Evolutionary conservation across 768 basidiomycete genomes (phyloP).

Genomic region (Hypholoma fasciculare): DNA sequence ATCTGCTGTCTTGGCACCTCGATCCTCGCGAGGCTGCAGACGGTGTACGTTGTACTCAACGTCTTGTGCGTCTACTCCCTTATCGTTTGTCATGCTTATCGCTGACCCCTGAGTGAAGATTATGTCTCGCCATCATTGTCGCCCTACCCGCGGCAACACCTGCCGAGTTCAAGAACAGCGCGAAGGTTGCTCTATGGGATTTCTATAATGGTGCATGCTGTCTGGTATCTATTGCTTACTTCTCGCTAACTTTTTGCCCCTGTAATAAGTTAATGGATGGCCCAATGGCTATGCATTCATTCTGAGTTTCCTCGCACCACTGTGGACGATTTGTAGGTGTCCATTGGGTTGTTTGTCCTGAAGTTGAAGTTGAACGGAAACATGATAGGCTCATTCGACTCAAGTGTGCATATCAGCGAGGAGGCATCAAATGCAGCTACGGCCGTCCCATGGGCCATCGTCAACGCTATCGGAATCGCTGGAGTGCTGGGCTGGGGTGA

Average conservation of each 20-base stretch:
- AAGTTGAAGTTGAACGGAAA: not conserved
- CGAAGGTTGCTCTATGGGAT: constrained; percentile 60
- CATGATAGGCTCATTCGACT: constrained; percentile 44
- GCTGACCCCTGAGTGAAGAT: constrained; percentile 27
- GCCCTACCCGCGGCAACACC: constrained; percentile 68
- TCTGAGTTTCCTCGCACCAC: constrained; percentile 39
- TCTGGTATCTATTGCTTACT: not conserved
- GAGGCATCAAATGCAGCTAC: constrained; percentile 68
- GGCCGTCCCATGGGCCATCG: constrained; percentile 72
- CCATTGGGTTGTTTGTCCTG: not conserved
- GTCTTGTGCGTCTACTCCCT: constrained; percentile 43
- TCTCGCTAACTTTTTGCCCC: not conserved
- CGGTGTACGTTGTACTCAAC: constrained; percentile 70
- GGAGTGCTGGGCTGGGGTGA: constrained; percentile 62
- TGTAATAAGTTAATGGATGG: constrained; percentile 53
- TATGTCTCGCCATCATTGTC: constrained; percentile 68
- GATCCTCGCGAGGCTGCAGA: constrained; percentile 69
- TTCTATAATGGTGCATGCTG: constrained; percentile 54
- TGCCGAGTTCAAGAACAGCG: constrained; percentile 55
- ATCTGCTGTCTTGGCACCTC: constrained; percentile 69
- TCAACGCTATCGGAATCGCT: constrained; percentile 52
- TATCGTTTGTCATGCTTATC: no score
- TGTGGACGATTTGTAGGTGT: constrained; percentile 41
- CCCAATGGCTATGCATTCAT: constrained; percentile 59
- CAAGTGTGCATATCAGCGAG: constrained; percentile 67